Evolutionary conservation across 129 eudicot genomes (phyloP).

Genomic region (Flaveria linearis): DNA sequence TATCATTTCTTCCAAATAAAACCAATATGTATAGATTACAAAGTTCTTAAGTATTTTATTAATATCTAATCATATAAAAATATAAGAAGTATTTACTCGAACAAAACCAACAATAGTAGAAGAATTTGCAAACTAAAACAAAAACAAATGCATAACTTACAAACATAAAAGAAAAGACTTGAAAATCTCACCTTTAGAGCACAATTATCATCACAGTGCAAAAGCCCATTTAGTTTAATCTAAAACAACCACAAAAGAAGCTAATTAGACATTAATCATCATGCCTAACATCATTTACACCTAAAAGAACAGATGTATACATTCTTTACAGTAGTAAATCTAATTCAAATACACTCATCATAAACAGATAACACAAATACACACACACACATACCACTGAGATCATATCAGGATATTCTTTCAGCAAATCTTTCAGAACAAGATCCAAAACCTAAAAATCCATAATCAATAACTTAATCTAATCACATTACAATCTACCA

Average conservation of each 20-base stretch:
- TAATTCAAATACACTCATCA: neutral
- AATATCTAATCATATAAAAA: neutral
- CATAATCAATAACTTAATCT: slow-evolving; percentile 4
- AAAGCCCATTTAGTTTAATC: slow-evolving; percentile 90
- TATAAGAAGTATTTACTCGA: neutral
- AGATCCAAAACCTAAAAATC: slow-evolving; percentile 77
- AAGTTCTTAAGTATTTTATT: neutral
- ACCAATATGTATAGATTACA: neutral
- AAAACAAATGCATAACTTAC: slow-evolving; percentile 1
- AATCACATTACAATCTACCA: slow-evolving; percentile 5
- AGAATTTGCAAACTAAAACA: slow-evolving; percentile 4
- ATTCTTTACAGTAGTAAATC: neutral
- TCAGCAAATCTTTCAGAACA: slow-evolving; percentile 74
- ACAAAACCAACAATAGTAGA: neutral
- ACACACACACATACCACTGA: slow-evolving; percentile 73
- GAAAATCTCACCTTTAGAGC: slow-evolving; percentile 73
- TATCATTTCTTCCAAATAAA: neutral
- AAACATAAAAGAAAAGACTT: neutral
- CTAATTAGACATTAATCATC: slow-evolving; percentile 9
- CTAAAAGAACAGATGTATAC: neutral
- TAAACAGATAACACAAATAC: slow-evolving; percentile 7
- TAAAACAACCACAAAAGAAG: slow-evolving; percentile 25
- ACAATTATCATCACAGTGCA: slow-evolving; percentile 87
- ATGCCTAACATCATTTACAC: neutral
- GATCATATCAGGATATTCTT: slow-evolving; percentile 78